Evolutionary conservation across 208 protist species (phyloP), one percentile per base, ranked within the genome.

Genomic region (Zelonia costaricensis): DNA sequence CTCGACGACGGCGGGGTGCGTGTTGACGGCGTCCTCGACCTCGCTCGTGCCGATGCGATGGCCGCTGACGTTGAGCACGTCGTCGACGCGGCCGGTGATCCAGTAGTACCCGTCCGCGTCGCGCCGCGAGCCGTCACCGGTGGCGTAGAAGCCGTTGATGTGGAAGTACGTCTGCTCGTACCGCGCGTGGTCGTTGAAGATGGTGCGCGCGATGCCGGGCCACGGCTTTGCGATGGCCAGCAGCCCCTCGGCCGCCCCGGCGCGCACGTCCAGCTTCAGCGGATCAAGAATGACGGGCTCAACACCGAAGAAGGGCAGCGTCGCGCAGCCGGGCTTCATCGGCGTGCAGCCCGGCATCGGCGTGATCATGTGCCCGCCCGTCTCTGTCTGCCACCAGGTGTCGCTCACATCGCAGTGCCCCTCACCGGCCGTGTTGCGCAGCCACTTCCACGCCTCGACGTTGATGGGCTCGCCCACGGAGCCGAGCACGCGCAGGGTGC

Each of bases 331-430:
- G 0, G 97, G 92, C 82, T 99, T 99, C 44, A 81, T 78, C n/a
- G 94, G 82, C 1, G 84, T 98, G 52, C 80, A 93, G 54, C 97
- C 97, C 4, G 98, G 97, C 40, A 99, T 70, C 33, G 97, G 88
- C 6, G 95, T 98, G 47, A 99, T 91, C 72, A 99, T 88, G 84
- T 98, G 91, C 25, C 97, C 96, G 43, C 97, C 97, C 38, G 96
- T 97, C 84, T 99, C 98, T 1, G 98, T 99, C 83, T 99, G 98
- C 98, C 98, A 99, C 74, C 88, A 99, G 36, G 98, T 99, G 77
- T 99, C 98, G 0, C 98, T 89, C 40, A 99, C 89, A 18, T 92
- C 67, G 71, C 88, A 97, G 36, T 90, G 87, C 3, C 78, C 67
- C 22, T 95, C 69, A 40, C 98, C 98, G n/a, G 98, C 84, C 13